phyloP scores from a whole-genome alignment of 2,329 filamentous ascomycete species.

The Nothophoma quercina region DNA sequence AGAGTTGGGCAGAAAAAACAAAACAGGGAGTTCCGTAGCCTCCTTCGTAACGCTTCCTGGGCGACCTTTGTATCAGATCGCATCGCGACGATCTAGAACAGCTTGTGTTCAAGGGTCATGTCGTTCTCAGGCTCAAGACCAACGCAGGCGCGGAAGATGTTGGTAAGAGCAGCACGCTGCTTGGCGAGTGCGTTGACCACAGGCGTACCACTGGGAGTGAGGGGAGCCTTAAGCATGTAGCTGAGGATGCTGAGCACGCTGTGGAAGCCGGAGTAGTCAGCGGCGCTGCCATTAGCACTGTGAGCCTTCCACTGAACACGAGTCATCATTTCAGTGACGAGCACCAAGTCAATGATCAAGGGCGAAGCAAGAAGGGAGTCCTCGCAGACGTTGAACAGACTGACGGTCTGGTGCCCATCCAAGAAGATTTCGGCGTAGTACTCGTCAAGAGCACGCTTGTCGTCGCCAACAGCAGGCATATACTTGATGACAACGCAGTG shows the following conservation, averaged over 20 bases:
- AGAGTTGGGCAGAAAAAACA: slow-evolving; percentile 36
- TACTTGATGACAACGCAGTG: slow-evolving; percentile 99
- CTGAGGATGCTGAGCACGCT: slow-evolving; percentile 95
- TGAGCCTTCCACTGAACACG: slow-evolving; percentile 87
- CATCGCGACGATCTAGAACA: slow-evolving; percentile 68
- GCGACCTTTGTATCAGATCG: too few species aligned
- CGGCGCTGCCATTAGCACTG: slow-evolving; percentile 60
- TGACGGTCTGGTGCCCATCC: slow-evolving; percentile 97
- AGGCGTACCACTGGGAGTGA: slow-evolving; percentile 92
- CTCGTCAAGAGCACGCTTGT: slow-evolving; percentile 98
- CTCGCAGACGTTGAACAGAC: slow-evolving; percentile 98
- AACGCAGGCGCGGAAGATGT: slow-evolving; percentile 98
- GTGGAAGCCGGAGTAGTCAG: slow-evolving; percentile 92
- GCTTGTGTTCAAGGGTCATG: slow-evolving; percentile 99
- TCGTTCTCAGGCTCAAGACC: slow-evolving; percentile 97
- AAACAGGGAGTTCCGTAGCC: not conserved
- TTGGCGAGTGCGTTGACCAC: slow-evolving; percentile 96
- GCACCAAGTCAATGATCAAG: slow-evolving; percentile 93
- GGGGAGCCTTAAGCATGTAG: slow-evolving; percentile 97
- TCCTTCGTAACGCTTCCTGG: not conserved
- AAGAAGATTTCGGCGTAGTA: slow-evolving; percentile 99
- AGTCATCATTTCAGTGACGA: slow-evolving; percentile 97
- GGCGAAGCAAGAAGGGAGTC: slow-evolving; percentile 96
- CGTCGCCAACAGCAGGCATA: slow-evolving; percentile 98
- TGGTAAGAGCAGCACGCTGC: slow-evolving; percentile 92